Conservation (phyloP, 2,329 filamentous ascomycete species). For the Alternaria sp. region DNA sequence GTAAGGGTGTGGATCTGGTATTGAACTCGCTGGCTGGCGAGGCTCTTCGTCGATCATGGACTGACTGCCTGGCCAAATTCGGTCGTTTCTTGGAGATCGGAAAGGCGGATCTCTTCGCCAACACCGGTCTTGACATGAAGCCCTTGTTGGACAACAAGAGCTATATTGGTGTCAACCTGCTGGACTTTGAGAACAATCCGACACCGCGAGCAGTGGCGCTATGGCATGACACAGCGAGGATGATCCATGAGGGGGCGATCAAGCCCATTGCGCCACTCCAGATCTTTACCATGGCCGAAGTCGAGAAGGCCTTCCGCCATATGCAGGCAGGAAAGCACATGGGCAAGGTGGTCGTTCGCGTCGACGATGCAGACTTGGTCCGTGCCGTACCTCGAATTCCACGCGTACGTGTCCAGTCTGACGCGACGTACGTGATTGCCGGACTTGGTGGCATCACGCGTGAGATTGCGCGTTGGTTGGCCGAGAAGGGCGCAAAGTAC, state of each 20-base stretch:
- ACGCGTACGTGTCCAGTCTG: conserved; percentile 1
- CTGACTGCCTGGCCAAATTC: conserved; percentile 31
- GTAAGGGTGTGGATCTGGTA: conserved; percentile 43
- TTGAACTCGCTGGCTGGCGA: conserved; percentile 41
- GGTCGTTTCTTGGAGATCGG: conserved; percentile 39
- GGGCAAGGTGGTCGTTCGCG: conserved; percentile 50
- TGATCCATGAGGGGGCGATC: conserved; percentile 6
- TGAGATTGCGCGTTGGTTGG: conserved; percentile 24
- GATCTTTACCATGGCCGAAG: conserved; percentile 3
- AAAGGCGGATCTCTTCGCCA: conserved; percentile 13
- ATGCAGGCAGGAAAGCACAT: conserved; percentile 42
- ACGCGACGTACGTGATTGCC: conserved; percentile 30
- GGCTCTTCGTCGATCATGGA: conserved; percentile 28
- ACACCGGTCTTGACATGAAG: conserved; percentile 21
- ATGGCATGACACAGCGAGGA: not conserved
- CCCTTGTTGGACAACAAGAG: conserved; percentile 10
- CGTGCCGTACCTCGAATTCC: conserved; percentile 2
- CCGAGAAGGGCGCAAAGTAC: conserved; percentile 24
- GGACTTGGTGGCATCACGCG: conserved; percentile 31
- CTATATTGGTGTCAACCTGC: conserved; percentile 12
- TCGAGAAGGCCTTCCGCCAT: conserved; percentile 23
- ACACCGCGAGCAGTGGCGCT: not conserved
- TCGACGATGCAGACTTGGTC: conserved; percentile 22
- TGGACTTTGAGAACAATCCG: conserved; percentile 1
- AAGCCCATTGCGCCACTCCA: conserved; percentile 8